phyloP scores from a whole-genome alignment of 148 eudicot genomes.

The Salicornia ramosissima region DNA sequence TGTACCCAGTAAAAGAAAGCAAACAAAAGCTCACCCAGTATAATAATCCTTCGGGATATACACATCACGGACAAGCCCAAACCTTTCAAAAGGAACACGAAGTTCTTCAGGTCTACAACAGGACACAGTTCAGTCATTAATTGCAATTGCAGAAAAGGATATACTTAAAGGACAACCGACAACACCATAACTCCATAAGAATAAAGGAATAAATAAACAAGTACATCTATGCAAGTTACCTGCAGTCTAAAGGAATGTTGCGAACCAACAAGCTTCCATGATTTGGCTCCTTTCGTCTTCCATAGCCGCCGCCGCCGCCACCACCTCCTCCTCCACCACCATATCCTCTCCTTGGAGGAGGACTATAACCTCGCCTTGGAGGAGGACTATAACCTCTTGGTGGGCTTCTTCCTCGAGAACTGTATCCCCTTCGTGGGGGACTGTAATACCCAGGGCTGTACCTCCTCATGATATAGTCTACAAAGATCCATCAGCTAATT shows the following conservation, averaged over 20 bases:
- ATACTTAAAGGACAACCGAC: too few species aligned
- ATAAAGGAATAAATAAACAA: background rate
- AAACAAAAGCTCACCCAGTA: slow-evolving; percentile 50
- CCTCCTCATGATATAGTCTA: slow-evolving; percentile 49
- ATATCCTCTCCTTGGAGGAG: slow-evolving; percentile 57
- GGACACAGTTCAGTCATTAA: slow-evolving; percentile 3
- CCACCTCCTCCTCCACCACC: slow-evolving; percentile 34
- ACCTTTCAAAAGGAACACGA: slow-evolving; percentile 69
- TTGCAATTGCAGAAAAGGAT: background rate
- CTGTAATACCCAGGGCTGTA: slow-evolving; percentile 67
- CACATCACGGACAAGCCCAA: slow-evolving; percentile 71
- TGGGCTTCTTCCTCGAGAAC: slow-evolving; percentile 59
- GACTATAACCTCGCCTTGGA: slow-evolving; percentile 60
- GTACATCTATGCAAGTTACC: slow-evolving; percentile 27
- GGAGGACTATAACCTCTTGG: slow-evolving; percentile 47
- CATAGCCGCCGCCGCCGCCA: slow-evolving; percentile 26
- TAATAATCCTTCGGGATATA: slow-evolving; percentile 71
- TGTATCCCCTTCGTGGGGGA: slow-evolving; percentile 66
- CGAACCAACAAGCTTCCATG: slow-evolving; percentile 70
- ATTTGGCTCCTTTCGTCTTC: slow-evolving; percentile 50
- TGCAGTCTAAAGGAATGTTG: slow-evolving; percentile 65
- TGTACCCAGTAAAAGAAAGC: background rate
- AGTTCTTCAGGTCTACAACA: slow-evolving; percentile 70
- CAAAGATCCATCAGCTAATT: background rate
- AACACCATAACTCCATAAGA: background rate